Conservation (phyloP, 2,329 filamentous ascomycete species). For the Cercospora canescens region DNA sequence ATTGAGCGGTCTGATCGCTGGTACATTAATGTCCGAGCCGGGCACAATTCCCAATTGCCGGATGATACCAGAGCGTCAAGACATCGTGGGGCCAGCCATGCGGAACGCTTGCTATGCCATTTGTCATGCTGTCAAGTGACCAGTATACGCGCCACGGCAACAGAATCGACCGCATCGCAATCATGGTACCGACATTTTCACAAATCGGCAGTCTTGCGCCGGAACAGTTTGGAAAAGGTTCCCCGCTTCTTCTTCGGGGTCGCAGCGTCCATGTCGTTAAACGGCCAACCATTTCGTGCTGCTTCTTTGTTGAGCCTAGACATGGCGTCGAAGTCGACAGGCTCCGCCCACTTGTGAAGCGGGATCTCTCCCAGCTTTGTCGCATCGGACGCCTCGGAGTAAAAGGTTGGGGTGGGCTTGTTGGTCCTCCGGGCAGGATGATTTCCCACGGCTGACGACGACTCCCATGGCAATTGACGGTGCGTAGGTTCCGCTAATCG, state of each 20-base stretch:
- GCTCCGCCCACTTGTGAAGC: slow-evolving; percentile 44
- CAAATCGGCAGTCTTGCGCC: slow-evolving; percentile 10
- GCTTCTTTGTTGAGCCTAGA: slow-evolving; percentile 44
- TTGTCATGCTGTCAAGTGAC: background rate
- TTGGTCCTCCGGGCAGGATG: slow-evolving; percentile 6
- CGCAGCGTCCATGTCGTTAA: slow-evolving; percentile 2
- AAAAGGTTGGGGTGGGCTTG: slow-evolving; percentile 41
- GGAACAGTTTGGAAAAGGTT: slow-evolving; percentile 25
- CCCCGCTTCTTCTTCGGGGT: slow-evolving; percentile 19
- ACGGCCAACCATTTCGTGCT: slow-evolving; percentile 32
- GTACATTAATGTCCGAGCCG: background rate
- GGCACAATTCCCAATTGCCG: background rate
- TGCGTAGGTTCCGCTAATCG: background rate
- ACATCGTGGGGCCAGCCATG: background rate
- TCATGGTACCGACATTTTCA: background rate
- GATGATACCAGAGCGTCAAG: background rate
- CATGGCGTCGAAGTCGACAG: slow-evolving; percentile 45
- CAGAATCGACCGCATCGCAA: background rate
- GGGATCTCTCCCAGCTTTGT: slow-evolving; percentile 53
- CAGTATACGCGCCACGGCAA: background rate
- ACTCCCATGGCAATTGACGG: background rate
- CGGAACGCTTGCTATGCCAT: background rate
- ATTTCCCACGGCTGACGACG: background rate
- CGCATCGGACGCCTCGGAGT: slow-evolving; percentile 47
- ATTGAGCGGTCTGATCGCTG: background rate